These are phyloP conservation scores for Artemisia argyi DNA, from an alignment of 129 eudicot genomes.

Conservation along the genomic window DNA sequence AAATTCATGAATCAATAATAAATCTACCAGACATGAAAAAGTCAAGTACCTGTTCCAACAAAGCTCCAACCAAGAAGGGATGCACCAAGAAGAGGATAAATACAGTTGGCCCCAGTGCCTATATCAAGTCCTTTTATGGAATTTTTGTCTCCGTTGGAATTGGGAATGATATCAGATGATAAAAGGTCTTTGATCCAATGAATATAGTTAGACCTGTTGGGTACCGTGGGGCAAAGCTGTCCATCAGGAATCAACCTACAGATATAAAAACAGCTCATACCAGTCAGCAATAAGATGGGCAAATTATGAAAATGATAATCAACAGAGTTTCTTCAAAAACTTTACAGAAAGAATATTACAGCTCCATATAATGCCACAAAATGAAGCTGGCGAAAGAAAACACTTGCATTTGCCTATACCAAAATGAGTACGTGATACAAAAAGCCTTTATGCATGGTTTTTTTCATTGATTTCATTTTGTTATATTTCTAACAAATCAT, in stretches of 20 bases:
- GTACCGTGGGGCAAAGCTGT: constrained; percentile 97
- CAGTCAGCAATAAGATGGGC: neutral
- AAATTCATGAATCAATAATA: neutral
- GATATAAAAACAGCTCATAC: constrained; percentile 5
- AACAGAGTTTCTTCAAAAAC: too few relatives aligned
- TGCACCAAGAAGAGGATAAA: constrained; percentile 97
- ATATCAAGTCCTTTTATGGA: constrained; percentile 77
- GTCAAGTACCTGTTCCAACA: constrained; percentile 74
- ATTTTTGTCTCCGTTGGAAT: constrained; percentile 29
- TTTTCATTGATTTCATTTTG: too few relatives aligned
- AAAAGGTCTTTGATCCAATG: constrained; percentile 97
- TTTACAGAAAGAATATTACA: too few relatives aligned
- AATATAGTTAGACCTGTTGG: constrained; percentile 91
- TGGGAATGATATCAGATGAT: constrained; percentile 63
- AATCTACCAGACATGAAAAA: neutral
- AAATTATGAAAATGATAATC: neutral
- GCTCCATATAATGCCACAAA: too few relatives aligned
- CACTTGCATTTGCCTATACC: too few relatives aligned
- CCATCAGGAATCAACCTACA: constrained; percentile 99
- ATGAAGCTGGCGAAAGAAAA: too few relatives aligned
- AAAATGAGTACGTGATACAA: too few relatives aligned
- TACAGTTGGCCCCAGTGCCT: constrained; percentile 96
- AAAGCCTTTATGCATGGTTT: too few relatives aligned
- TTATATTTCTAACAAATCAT: too few relatives aligned
- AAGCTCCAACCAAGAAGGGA: constrained; percentile 96